These are phyloP conservation scores for Neurospora intermedia DNA, from an alignment of 495 filamentous ascomycete genomes.

Conservation along the genomic window DNA sequence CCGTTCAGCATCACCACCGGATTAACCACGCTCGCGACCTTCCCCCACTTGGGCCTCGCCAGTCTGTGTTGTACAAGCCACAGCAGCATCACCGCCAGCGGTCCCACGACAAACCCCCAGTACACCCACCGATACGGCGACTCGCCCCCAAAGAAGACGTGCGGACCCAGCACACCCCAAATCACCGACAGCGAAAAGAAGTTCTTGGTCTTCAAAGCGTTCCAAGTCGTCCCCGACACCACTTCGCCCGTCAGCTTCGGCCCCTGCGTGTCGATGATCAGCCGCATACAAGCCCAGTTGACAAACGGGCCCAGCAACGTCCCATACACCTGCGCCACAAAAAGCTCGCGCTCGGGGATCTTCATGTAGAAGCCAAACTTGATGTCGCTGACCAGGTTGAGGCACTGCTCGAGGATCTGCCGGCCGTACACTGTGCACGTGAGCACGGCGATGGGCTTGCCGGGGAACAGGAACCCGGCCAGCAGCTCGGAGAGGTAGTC, in stretches of 20 bases:
- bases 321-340: conserved; percentile 13
- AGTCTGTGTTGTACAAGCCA: conserved; percentile 7
- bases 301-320: background rate
- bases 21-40: conserved; percentile 6
- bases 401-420: conserved; percentile 18
- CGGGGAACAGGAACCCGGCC: conserved; percentile 18
- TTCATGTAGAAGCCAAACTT: conserved; percentile 31
- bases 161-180: conserved; percentile 2
- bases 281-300: background rate
- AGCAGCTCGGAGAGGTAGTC: conserved; percentile 19
- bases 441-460: conserved; percentile 15
- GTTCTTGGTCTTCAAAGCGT: background rate
- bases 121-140: conserved; percentile 5
- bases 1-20: conserved; percentile 11
- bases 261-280: background rate
- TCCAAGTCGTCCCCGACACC: background rate
- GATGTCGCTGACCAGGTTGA: conserved; percentile 21
- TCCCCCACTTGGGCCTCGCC: conserved; percentile 2
- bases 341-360: conserved; percentile 31
- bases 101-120: conserved; percentile 10
- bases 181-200: background rate
- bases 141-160: background rate
- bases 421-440: conserved; percentile 16
- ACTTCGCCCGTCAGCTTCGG: background rate
- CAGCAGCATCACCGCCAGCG: background rate